Percentiles rank a stretch among this genome's conserved stretches.
These are phyloP conservation scores for Periconia sp. DNA, from an alignment of 2,329 filamentous ascomycete species.

Conservation along the genomic window DNA sequence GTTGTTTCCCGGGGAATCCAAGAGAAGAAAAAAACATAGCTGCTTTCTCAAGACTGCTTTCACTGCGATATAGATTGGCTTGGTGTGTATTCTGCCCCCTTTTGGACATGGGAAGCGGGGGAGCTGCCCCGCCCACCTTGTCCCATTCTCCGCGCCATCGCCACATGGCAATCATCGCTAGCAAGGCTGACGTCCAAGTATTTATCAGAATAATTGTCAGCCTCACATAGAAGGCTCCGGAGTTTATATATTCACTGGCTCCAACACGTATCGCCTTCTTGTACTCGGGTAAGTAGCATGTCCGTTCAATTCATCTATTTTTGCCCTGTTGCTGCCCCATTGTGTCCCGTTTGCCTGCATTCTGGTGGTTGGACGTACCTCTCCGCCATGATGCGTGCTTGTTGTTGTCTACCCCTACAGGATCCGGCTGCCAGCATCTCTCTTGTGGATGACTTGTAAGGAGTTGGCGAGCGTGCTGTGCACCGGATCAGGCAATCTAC, in stretches of 20 bases:
- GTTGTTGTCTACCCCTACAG: no score
- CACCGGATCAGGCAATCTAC: not conserved
- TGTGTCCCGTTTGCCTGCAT: no score
- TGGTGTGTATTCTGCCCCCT: constrained; percentile 20
- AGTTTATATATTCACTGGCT: constrained; percentile 28
- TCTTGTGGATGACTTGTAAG: no score
- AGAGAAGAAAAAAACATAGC: constrained; percentile 2
- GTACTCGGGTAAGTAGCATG: constrained; percentile 34
- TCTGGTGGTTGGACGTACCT: no score
- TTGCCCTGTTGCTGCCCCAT: no score
- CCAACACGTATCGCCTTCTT: constrained; percentile 26
- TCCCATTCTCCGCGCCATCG: not conserved
- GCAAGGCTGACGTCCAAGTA: not conserved
- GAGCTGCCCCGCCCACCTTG: no score
- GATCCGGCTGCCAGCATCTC: no score
- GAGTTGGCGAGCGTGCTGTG: no score
- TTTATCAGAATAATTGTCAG: constrained; percentile 27
- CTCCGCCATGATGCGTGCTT: no score
- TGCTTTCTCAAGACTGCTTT: constrained; percentile 28
- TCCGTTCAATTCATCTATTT: not conserved
- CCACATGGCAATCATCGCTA: not conserved
- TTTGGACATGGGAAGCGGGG: not conserved
- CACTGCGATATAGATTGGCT: constrained; percentile 19
- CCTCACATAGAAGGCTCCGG: constrained; percentile 34
- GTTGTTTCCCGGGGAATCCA: constrained; percentile 25